Percentiles rank a stretch among this genome's conserved stretches.
Conservation (phyloP, 495 filamentous ascomycete genomes). For the Chaetomium fimeti region DNA sequence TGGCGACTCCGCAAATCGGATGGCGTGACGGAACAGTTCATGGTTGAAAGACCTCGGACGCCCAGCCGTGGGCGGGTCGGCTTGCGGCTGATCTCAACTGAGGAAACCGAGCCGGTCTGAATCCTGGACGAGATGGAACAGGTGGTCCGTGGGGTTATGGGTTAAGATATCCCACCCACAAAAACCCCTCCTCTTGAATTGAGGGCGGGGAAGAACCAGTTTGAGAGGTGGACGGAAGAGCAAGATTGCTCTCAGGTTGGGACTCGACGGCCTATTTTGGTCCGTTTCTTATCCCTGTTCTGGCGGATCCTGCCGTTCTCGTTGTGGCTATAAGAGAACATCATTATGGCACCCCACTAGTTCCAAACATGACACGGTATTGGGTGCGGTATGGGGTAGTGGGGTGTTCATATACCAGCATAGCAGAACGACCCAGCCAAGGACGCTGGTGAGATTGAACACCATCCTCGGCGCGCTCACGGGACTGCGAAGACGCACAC, state of each 20-base stretch:
- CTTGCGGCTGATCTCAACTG: no score
- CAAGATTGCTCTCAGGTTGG: neutral
- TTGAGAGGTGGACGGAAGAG: neutral
- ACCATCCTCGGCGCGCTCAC: neutral
- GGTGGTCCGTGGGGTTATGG: no score
- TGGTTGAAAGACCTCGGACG: no score
- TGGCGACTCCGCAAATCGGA: no score
- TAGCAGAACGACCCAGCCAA: neutral
- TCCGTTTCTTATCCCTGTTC: neutral
- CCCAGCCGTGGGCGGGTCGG: no score
- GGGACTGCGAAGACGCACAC: neutral
- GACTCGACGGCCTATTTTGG: neutral
- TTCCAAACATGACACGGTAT: slow-evolving; percentile 5
- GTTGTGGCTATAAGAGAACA: slow-evolving; percentile 5
- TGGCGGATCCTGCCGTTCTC: neutral
- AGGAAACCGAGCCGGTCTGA: no score
- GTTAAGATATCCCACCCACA: no score
- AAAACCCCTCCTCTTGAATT: no score
- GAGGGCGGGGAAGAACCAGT: no score
- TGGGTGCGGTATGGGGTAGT: neutral
- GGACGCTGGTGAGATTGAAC: neutral
- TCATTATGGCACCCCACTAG: slow-evolving; percentile 8
- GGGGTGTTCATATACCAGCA: neutral
- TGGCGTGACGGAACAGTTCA: no score
- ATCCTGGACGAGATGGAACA: no score